These are phyloP conservation scores for Globisporangium heterothallicum DNA, from an alignment of 352 stramenopile genomes.

Conservation along the genomic window DNA sequence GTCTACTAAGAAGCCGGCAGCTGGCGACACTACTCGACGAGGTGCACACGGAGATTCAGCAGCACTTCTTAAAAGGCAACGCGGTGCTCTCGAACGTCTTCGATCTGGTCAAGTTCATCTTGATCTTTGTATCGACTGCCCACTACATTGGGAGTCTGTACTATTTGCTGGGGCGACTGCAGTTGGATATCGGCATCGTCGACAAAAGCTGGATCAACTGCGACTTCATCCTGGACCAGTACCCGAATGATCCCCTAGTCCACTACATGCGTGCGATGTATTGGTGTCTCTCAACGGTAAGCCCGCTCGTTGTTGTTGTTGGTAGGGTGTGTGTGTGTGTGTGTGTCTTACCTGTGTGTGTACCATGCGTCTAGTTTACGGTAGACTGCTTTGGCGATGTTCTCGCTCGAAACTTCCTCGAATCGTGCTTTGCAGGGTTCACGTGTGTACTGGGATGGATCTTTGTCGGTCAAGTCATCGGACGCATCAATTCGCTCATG, in stretches of 20 bases:
- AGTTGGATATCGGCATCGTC: constrained; percentile 27
- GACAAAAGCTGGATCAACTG: constrained; percentile 50
- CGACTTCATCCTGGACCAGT: constrained; percentile 45
- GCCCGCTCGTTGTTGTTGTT: constrained; percentile 10
- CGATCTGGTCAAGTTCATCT: constrained; percentile 45
- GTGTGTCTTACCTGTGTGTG: background rate
- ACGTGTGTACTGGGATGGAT: constrained; percentile 72
- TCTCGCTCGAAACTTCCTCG: constrained; percentile 50
- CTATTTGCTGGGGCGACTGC: constrained; percentile 37
- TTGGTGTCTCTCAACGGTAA: constrained; percentile 65
- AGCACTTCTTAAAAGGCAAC: constrained; percentile 38
- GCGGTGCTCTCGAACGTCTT: constrained; percentile 40
- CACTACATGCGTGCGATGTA: constrained; percentile 80
- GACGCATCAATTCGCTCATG: constrained; percentile 65
- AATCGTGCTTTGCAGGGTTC: constrained; percentile 50
- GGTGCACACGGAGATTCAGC: constrained; percentile 42
- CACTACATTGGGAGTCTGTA: constrained; percentile 49
- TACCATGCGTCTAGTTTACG: constrained; percentile 39
- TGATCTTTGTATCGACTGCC: constrained; percentile 52
- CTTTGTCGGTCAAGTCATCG: constrained; percentile 72
- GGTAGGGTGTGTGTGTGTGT: background rate
- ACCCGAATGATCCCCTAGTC: constrained; percentile 38
- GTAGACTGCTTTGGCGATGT: constrained; percentile 78
- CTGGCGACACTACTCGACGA: constrained; percentile 32
- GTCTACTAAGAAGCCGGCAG: constrained; percentile 40